phyloP scores from a whole-genome alignment of 2,329 filamentous ascomycete species.

The Fusarium bulbicola region DNA sequence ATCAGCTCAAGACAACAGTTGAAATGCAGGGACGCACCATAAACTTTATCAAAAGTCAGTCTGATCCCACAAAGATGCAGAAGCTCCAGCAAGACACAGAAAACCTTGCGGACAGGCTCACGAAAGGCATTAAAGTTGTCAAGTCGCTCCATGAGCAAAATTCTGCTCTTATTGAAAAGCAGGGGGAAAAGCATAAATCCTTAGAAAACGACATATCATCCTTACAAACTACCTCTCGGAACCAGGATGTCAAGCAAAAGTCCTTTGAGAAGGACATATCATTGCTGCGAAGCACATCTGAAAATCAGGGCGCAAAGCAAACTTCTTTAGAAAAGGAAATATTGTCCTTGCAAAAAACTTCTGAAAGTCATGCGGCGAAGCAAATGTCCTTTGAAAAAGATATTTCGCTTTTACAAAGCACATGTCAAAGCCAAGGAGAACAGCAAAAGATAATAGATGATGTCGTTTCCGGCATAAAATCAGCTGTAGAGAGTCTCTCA shows the following conservation, averaged over 20 bases:
- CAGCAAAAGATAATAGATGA: conserved; percentile 1
- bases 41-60: neutral
- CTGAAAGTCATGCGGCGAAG: conserved; percentile 2
- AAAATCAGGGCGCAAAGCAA: conserved; percentile 8
- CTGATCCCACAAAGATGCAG: neutral
- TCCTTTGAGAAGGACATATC: neutral
- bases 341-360: neutral
- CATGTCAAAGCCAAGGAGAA: neutral
- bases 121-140: neutral
- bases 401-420: conserved; percentile 1
- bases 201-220: neutral
- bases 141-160: neutral
- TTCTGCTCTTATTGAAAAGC: neutral
- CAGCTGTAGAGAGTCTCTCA: neutral
- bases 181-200: conserved; percentile 10
- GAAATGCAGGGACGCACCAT: conserved; percentile 10
- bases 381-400: conserved; percentile 2
- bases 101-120: neutral
- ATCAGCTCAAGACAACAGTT: neutral
- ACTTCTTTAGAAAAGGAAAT: neutral
- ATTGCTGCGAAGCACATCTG: neutral
- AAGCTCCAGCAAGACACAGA: neutral
- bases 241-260: neutral
- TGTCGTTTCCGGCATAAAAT: conserved; percentile 1
- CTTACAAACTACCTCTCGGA: neutral